phyloP scores from a whole-genome alignment of 257 asterid genomes.

The Solanum neorickii region DNA sequence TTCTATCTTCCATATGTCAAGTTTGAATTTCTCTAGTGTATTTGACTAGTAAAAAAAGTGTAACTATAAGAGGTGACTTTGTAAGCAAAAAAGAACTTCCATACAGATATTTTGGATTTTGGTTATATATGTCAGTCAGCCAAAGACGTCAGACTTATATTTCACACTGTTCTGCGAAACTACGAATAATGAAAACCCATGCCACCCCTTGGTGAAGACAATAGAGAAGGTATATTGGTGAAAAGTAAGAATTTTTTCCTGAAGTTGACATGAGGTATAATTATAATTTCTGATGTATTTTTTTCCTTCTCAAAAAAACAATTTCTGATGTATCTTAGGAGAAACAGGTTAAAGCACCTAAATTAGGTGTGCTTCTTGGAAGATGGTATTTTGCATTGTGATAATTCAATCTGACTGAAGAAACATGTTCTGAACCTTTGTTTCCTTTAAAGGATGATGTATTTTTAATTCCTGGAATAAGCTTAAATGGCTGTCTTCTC shows the following conservation, averaged over 20 bases:
- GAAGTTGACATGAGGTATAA: neutral
- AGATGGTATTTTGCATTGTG: neutral
- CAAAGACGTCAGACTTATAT: neutral
- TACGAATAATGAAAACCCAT: neutral
- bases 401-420: neutral
- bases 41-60: neutral
- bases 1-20: neutral
- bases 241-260: neutral
- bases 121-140: neutral
- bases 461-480: neutral
- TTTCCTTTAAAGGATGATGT: neutral
- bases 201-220: neutral
- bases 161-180: neutral
- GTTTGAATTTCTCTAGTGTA: neutral
- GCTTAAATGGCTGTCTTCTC: neutral
- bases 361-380: neutral
- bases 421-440: neutral
- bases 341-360: neutral
- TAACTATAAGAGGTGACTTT: neutral
- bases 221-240: neutral
- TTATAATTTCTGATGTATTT: neutral
- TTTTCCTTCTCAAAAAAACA: neutral
- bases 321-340: neutral
- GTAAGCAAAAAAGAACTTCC: neutral
- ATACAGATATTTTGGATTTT: neutral